Base-by-base conservation (phyloP, 371 early-diverging fungal genomes). In the Syncephalastrum racemosum region DNA sequence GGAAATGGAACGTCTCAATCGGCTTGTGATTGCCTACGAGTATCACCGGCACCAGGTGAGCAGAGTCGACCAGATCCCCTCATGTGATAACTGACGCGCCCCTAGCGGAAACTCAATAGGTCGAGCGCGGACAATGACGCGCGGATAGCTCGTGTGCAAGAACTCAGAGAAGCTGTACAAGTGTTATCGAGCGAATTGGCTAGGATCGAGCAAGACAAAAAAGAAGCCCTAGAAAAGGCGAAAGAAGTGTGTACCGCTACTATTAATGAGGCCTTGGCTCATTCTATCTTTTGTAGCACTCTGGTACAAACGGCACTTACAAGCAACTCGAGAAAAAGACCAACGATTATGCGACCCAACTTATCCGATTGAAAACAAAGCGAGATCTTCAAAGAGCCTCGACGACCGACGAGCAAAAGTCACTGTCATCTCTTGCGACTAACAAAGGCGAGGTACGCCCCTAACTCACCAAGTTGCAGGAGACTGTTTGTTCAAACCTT, bases 1-100 rank as follows among this genome's bases (percentile, higher is more conserved):
- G 1, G 98, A 99, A 65, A 82, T 94, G 51, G 95, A 94, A 48
- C 80, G 89, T 4, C 62, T 94, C 50, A 81, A 82, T 27, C 87
- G 92, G 40, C 68, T 94, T 10, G 77, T 94, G 10, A 83, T 91
- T 5, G 93, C 97, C 0, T 88, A 85, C 57, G 95, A 96, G 57
- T 96, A 91, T 66, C 73, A 71, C 4, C 80, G 77, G 27, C 78
- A 80, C 51, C 77, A 83, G 58, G 83, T 81, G 66, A 20, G 16
- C 22, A 18, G 10, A 12, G 10, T 10, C 0, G 10, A 8, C 2
- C 6, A 31, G 8, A 31, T 0, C 6, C 2, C 12, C 10, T 31
- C 36, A 2, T 31, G 2, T 45, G n/a, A 42, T 27, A 39, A 15
- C 15, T 31, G 8, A 12, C 41, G 10, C 6, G 4, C 16, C 4